These are phyloP conservation scores for Mortierella sp. DNA, from an alignment of 371 early-diverging fungal species.

Conservation along the genomic window DNA sequence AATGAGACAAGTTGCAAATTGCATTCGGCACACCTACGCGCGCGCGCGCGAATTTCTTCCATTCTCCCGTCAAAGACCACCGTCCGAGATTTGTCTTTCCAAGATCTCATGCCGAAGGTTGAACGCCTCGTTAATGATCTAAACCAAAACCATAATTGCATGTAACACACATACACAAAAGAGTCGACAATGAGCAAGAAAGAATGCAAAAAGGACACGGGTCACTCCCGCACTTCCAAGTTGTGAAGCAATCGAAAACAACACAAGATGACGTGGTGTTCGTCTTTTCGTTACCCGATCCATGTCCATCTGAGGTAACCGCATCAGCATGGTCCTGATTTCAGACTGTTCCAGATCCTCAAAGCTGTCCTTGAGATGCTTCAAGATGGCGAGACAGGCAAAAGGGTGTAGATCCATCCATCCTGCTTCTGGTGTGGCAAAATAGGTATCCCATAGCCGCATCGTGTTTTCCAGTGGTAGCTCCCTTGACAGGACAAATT, in stretches of 20 bases:
- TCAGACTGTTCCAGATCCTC: constrained; percentile 94
- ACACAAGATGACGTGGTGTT: too few relatives aligned
- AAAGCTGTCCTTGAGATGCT: constrained; percentile 74
- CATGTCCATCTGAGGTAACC: constrained; percentile 83
- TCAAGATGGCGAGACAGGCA: constrained; percentile 71
- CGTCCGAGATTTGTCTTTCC: constrained; percentile 60
- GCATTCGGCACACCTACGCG: too few relatives aligned
- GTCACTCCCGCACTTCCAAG: too few relatives aligned
- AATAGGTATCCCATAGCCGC: constrained; percentile 89
- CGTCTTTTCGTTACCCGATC: constrained; percentile 73
- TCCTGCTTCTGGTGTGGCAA: constrained; percentile 74
- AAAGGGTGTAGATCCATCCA: constrained; percentile 82
- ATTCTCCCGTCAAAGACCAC: too few relatives aligned
- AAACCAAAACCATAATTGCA: too few relatives aligned
- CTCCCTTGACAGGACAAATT: constrained; percentile 81
- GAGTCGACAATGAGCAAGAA: too few relatives aligned
- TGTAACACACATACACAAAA: too few relatives aligned
- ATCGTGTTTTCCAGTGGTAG: constrained; percentile 81
- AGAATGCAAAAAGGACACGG: neutral
- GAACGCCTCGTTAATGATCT: constrained; percentile 72
- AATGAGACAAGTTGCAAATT: too few relatives aligned
- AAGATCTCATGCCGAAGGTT: constrained; percentile 72
- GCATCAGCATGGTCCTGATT: constrained; percentile 83
- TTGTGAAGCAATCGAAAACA: too few relatives aligned
- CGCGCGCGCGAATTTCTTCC: too few relatives aligned